A percentile compares a stretch with the other conserved stretches of the same genome.
These are phyloP conservation scores for Leccinum pellstonianum DNA, from an alignment of 768 basidiomycete genomes.

Conservation along the genomic window DNA sequence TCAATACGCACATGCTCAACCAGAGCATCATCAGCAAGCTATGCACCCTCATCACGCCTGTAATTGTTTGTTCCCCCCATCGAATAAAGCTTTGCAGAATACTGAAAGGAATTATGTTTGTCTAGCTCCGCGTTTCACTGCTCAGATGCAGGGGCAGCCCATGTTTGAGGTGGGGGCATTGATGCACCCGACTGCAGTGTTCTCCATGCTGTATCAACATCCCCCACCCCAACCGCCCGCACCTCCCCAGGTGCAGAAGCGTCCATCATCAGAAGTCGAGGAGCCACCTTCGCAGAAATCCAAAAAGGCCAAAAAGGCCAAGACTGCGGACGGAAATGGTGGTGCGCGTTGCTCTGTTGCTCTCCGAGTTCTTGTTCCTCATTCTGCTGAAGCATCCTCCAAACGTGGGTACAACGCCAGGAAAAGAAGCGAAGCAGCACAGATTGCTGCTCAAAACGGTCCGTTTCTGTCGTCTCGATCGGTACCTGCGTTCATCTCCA, in stretches of 20 bases:
- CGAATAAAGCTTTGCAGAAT: constrained; percentile 46
- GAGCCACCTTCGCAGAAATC: constrained; percentile 43
- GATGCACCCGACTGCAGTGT: constrained; percentile 29
- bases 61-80: constrained; percentile 28
- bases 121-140: constrained; percentile 50
- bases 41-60: constrained; percentile 32
- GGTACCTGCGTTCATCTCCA: constrained; percentile 16
- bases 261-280: constrained; percentile 39
- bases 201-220: constrained; percentile 31
- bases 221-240: constrained; percentile 29
- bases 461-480: constrained; percentile 16
- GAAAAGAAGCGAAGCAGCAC: constrained; percentile 70
- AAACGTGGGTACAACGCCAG: constrained; percentile 70
- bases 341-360: constrained; percentile 22
- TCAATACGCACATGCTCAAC: constrained; percentile 34
- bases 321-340: constrained; percentile 35
- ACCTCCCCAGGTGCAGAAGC: constrained; percentile 35
- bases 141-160: constrained; percentile 31
- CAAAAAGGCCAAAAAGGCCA: constrained; percentile 46
- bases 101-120: constrained; percentile 58
- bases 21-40: constrained; percentile 34
- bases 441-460: constrained; percentile 67
- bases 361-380: constrained; percentile 10
- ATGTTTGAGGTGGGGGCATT: constrained; percentile 35
- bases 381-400: constrained; percentile 37